These are phyloP conservation scores for Phialophora expanda DNA, from an alignment of 2,329 filamentous ascomycete species.

Conservation along the genomic window DNA sequence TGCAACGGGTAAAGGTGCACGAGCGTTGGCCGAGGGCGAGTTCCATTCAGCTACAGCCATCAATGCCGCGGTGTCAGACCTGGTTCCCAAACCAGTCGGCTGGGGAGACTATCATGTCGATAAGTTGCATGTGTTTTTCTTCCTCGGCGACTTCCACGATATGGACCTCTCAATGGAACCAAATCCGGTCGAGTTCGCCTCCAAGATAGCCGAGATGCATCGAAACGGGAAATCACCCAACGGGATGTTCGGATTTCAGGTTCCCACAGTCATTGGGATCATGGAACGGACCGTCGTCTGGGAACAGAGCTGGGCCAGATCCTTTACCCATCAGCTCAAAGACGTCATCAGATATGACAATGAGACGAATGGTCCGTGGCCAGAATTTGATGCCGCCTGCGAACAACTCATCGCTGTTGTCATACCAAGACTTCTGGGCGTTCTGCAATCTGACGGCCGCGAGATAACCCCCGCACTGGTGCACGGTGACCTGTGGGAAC, in stretches of 20 bases:
- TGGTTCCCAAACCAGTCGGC: constrained; percentile 10
- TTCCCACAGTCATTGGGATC: constrained; percentile 10
- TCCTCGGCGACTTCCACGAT: constrained; percentile 23
- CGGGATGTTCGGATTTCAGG: constrained; percentile 12
- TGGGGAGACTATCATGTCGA: constrained; percentile 21
- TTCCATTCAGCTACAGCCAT: constrained; percentile 23
- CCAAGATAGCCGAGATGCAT: constrained; percentile 21
- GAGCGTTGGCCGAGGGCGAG: constrained; percentile 22
- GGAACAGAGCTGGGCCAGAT: constrained; percentile 14
- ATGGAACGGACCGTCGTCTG: constrained; percentile 17
- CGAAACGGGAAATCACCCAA: constrained; percentile 21
- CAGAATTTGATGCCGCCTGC: constrained; percentile 14
- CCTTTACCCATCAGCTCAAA: constrained; percentile 10
- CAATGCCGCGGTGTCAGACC: constrained; percentile 17
- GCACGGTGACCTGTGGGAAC: constrained; percentile 14
- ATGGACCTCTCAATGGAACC: constrained; percentile 19
- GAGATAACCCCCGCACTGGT: constrained; percentile 10
- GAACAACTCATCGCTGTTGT: constrained; percentile 11
- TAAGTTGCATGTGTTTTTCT: constrained; percentile 24
- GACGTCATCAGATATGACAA: constrained; percentile 17
- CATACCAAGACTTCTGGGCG: constrained; percentile 11
- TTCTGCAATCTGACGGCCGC: constrained; percentile 11
- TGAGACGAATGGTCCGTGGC: constrained; percentile 14
- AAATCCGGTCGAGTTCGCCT: constrained; percentile 16
- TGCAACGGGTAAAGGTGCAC: constrained; percentile 16